Percentiles rank a stretch among this genome's conserved stretches.
Evolutionary conservation across 352 stramenopile species (phyloP).

Genomic region (Phytophthora fragariae): DNA sequence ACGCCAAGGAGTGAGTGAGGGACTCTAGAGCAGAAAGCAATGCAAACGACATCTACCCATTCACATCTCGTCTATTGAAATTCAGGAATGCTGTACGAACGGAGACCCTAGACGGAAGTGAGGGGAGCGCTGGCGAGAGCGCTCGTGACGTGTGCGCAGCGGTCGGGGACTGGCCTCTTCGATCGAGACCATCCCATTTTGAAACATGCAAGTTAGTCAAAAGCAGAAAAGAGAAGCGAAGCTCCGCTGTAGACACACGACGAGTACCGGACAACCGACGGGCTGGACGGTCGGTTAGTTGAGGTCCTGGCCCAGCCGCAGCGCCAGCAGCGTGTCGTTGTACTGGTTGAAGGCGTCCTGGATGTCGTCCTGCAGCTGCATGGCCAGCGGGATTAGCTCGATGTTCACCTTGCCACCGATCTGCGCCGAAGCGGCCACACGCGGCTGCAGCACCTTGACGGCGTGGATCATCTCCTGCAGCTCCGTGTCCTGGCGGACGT

Average conservation of each 20-base stretch:
- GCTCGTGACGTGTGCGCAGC: slow-evolving; percentile 29
- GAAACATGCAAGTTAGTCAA: slow-evolving; percentile 38
- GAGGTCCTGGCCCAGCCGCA: slow-evolving; percentile 86
- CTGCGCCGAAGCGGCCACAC: slow-evolving; percentile 83
- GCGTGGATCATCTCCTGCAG: slow-evolving; percentile 92
- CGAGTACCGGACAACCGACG: slow-evolving; percentile 21
- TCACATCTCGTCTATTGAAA: slow-evolving; percentile 50
- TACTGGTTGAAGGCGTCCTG: slow-evolving; percentile 93
- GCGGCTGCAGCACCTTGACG: slow-evolving; percentile 87
- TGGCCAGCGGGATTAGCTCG: slow-evolving; percentile 87
- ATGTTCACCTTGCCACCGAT: slow-evolving; percentile 91
- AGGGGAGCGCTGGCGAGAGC: slow-evolving; percentile 14
- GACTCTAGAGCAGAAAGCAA: not conserved
- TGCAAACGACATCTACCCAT: slow-evolving; percentile 11
- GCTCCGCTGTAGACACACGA: slow-evolving; percentile 29
- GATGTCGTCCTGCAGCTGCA: slow-evolving; percentile 93
- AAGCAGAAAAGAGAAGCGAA: slow-evolving; percentile 35
- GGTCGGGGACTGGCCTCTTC: slow-evolving; percentile 33
- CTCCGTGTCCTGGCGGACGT: slow-evolving; percentile 89
- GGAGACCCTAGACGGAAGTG: slow-evolving; percentile 30
- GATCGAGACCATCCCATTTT: slow-evolving; percentile 37
- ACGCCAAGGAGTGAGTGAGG: not conserved
- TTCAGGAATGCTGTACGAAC: slow-evolving; percentile 26
- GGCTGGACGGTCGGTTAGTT: slow-evolving; percentile 51
- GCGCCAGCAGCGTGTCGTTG: slow-evolving; percentile 88